Conservation (phyloP, 2,329 filamentous ascomycete genomes). For the Knufia petricola region DNA sequence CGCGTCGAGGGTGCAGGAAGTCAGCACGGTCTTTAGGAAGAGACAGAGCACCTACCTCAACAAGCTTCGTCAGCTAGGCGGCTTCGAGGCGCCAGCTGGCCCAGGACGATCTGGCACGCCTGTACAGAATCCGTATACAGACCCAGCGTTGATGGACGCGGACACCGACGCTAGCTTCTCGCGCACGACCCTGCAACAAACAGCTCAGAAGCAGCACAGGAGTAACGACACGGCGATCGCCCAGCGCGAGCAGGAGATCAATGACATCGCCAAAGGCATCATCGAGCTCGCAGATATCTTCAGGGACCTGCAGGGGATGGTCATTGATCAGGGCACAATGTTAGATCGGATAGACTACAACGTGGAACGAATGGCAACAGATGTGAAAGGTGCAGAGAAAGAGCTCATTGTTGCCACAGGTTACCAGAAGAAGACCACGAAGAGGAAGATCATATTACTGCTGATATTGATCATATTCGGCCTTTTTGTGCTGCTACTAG, state of each 20-base stretch:
- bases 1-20: constrained; percentile 78
- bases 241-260: constrained; percentile 92
- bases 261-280: constrained; percentile 95
- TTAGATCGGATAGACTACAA: constrained; percentile 96
- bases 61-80: constrained; percentile 67
- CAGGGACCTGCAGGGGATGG: constrained; percentile 90
- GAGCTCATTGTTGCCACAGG: constrained; percentile 69
- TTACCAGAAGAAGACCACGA: constrained; percentile 80
- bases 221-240: constrained; percentile 76
- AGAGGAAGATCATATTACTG: constrained; percentile 87
- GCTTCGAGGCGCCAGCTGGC: constrained; percentile 40
- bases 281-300: constrained; percentile 96
- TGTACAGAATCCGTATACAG: constrained; percentile 58
- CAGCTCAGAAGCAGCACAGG: constrained; percentile 54
- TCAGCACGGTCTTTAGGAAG: constrained; percentile 86
- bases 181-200: constrained; percentile 76
- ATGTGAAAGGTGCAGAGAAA: constrained; percentile 86
- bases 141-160: constrained; percentile 84
- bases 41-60: constrained; percentile 95
- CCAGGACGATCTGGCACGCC: constrained; percentile 43
- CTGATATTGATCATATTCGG: constrained; percentile 74
- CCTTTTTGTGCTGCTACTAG: constrained; percentile 70
- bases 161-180: constrained; percentile 89
- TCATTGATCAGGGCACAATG: constrained; percentile 84
- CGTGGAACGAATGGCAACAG: constrained; percentile 85